Evolutionary conservation across 805 yeast species (phyloP).

Genomic region (Cyberlindnera galapagoensis): DNA sequence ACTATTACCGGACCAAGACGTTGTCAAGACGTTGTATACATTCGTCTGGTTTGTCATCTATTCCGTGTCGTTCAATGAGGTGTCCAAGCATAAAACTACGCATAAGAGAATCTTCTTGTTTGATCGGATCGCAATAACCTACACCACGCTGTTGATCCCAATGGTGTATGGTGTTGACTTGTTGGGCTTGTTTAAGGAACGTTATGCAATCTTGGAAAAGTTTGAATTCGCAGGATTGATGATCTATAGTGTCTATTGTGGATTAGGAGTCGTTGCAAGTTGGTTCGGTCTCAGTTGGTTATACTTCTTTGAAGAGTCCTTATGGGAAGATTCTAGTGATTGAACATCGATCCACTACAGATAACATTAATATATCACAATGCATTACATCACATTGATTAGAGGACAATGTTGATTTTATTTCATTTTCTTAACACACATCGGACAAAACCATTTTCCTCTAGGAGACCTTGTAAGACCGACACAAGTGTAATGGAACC

Average conservation of each 20-base stretch:
- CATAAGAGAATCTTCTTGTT: slow-evolving; percentile 51
- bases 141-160: slow-evolving; percentile 61
- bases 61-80: slow-evolving; percentile 65
- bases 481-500: slow-evolving; percentile 80
- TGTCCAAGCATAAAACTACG: slow-evolving; percentile 35
- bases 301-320: slow-evolving; percentile 73
- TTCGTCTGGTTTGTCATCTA: slow-evolving; percentile 81
- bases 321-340: slow-evolving; percentile 38
- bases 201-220: slow-evolving; percentile 45
- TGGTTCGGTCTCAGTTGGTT: slow-evolving; percentile 90
- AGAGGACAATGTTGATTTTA: slow-evolving; percentile 6
- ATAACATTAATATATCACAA: slow-evolving; percentile 1
- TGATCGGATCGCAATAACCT: slow-evolving; percentile 64
- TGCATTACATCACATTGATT: no score
- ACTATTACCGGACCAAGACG: slow-evolving; percentile 70
- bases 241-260: slow-evolving; percentile 80
- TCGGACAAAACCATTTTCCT: slow-evolving; percentile 71
- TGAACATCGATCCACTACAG: slow-evolving; percentile 1
- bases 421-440: slow-evolving; percentile 18
- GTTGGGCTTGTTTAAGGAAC: slow-evolving; percentile 50
- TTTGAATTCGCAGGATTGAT: slow-evolving; percentile 74
- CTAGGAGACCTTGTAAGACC: slow-evolving; percentile 56
- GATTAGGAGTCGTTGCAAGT: slow-evolving; percentile 74
- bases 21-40: slow-evolving; percentile 71
- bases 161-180: slow-evolving; percentile 44